Base-by-base conservation (phyloP, 2,329 filamentous ascomycete genomes). In the Chlorencoelia australis region DNA sequence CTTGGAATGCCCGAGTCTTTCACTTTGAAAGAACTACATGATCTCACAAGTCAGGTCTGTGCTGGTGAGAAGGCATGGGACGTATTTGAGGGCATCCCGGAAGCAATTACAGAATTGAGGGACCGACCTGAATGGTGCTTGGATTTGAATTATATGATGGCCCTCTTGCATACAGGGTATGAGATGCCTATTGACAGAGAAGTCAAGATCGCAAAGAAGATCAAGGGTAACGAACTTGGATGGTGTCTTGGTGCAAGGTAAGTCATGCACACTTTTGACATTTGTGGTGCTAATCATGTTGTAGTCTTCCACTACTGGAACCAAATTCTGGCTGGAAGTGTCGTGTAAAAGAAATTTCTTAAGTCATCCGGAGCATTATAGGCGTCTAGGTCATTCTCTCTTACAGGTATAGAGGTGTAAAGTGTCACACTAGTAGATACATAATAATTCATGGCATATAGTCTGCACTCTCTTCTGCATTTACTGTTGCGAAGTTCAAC, bases 1-100 rank as follows among this genome's bases (percentile, higher is more conserved):
- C 75, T 98, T 8, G 93, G 93, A 48, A 96, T 98, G 87, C 91
- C 93, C n/a, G 87, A 94, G 49, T 88, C 83, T 5, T 98, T 96
- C 63, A 95, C 88, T 1, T 67, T 98, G 21, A 75, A 79, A 33
- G 91, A 98, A 66, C 72, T 98, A 54, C 81, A 88, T 54, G 83
- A 93, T 43, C 73, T 96, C 13, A 78, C 91, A 0, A 69, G 78
- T 46, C 81, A 80, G 26, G 93, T 98, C 8, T 98, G 91, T 61
- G 73, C 75, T 40, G 88, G 88, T 20, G 74, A 82, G 57, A 55
- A 67, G 13, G 68, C 71, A 21, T 98, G 91, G 91, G 79, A 80
- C 47, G 70, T 84, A 0, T 98, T 98, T 56, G 67, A 71, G 37
- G 73, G 73, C 39, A 70, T 95, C 15, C 78, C 82, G 5, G 79